Conservation (phyloP, 352 stramenopile genomes). For the Globisporangium mamillatum region DNA sequence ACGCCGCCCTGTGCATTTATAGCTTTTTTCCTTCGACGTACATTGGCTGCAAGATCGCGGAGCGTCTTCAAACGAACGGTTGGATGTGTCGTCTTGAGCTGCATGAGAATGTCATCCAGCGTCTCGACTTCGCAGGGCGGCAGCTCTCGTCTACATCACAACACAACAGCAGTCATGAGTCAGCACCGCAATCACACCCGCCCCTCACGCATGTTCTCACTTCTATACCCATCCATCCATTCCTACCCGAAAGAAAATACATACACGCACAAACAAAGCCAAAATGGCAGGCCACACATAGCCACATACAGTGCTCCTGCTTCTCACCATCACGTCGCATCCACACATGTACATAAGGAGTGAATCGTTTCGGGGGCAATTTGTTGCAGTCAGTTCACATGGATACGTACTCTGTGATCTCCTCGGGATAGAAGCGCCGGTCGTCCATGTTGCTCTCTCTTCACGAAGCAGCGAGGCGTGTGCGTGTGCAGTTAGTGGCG, state of each 20-base stretch:
- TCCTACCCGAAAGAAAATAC: neutral
- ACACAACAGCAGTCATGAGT: constrained; percentile 3
- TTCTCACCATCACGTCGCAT: neutral
- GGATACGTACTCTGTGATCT: constrained; percentile 47
- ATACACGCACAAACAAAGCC: neutral
- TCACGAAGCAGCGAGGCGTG: neutral
- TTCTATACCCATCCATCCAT: constrained; percentile 5
- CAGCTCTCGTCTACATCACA: constrained; percentile 43
- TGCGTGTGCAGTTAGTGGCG: neutral
- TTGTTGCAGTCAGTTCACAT: neutral
- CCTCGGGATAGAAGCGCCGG: constrained; percentile 48
- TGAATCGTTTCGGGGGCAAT: neutral
- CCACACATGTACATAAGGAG: constrained; percentile 1
- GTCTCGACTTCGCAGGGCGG: constrained; percentile 64
- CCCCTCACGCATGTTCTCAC: neutral
- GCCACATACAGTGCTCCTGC: neutral
- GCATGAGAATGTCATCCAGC: constrained; percentile 56
- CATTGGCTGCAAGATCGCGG: constrained; percentile 43
- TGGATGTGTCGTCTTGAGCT: constrained; percentile 60
- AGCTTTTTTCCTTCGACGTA: constrained; percentile 15
- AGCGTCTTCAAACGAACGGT: constrained; percentile 51
- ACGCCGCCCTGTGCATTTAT: neutral
- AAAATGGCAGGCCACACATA: neutral
- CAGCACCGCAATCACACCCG: neutral
- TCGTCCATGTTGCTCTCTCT: constrained; percentile 28